Base-by-base conservation (phyloP, 164 flowering plant species). In the Malania oleifera region DNA sequence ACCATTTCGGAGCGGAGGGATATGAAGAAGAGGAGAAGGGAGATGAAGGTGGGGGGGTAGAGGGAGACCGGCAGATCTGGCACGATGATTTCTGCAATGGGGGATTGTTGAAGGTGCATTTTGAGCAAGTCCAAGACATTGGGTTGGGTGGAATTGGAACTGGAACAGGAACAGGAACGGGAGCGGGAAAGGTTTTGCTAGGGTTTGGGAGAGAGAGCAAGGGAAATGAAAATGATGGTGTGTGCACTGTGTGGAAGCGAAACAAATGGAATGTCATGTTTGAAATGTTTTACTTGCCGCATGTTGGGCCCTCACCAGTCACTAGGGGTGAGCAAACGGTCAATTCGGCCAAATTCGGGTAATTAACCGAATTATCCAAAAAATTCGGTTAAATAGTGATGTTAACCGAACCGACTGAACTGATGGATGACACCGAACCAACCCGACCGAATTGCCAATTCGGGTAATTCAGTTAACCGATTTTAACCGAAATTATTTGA, bases 51-150 rank as follows among this genome's bases (percentile, higher is more conserved):
- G 78, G 17, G 24, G 76, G 18, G 7, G 75, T 52, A 9, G 69
- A 22, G 5, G 81, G 62, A 1, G 78, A 65, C 11, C 71, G 62
- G 68, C 95, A 87, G 60, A 85, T 82, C 57, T 75, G 71, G 72
- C 95, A 87, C 15, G 67, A 37, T 24, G 75, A 34, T 56, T 61
- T 75, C 40, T 68, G 71, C 7, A 84, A 73, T 15, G 82, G 67
- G 8, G 95, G 76, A 69, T 87, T 87, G 58, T 75, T 59, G 74
- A 77, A 85, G 5, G 95, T 85, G 80, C 95, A 87, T 51, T 60
- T 78, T 12, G 82, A 63, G 64, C 95, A 87, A 28, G 87, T 10
- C 95, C 91, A 84, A 15, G 83, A 63, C 73, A 64, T 70, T 31
- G 63, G 22, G 52, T 24, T 28, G 17, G 64, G 13, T 18, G 3